Base-by-base conservation (phyloP, 306 rosid species). In the Lupinus albus region DNA sequence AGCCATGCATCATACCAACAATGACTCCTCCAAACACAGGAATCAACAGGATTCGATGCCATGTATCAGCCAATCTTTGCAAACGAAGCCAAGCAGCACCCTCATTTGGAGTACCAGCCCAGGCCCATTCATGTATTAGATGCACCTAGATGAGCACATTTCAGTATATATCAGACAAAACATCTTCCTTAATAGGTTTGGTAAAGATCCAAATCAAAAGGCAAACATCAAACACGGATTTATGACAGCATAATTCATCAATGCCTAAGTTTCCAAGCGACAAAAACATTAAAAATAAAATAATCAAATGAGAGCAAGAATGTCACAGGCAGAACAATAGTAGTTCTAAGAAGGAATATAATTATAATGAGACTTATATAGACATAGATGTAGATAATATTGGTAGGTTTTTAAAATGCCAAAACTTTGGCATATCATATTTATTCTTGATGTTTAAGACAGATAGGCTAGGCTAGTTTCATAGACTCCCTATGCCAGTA, bases 31-130 rank as follows among this genome's bases (percentile, higher is more conserved):
- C 97, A 0, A 91, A 80, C 54, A 93, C 99, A 0, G 99, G 99
- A 71, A 90, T 80, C 53, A 93, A 69, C 39, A 90, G 97, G 78
- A 93, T 90, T 28, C 97, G 86, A 78, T 93, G 97, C 99, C 99
- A 93, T 33, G 97, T 93, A 71, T 88, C 92, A 1, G 87, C 90
- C 61, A 88, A 71, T 74, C 97, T 82, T 82, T 93, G 99, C 61
- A 93, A 61, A 36, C 99, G 95, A 79, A 93, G 96, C 96, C 97
- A 90, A 3, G 97, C 87, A 79, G 99, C 97, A 64, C 99, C 99
- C 76, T 89, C 97, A 47, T 76, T 82, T 66, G 99, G 99, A 58
- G 97, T 93, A 51, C 99, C 99, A 67, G 97, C 99, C 99, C 99
- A 93, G 13, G 85, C 99, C 96, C 94, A 90, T 72, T 88, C 99